These are phyloP conservation scores for Thielaviopsis punctulata DNA, from an alignment of 2,329 filamentous ascomycete genomes.

Conservation along the genomic window DNA sequence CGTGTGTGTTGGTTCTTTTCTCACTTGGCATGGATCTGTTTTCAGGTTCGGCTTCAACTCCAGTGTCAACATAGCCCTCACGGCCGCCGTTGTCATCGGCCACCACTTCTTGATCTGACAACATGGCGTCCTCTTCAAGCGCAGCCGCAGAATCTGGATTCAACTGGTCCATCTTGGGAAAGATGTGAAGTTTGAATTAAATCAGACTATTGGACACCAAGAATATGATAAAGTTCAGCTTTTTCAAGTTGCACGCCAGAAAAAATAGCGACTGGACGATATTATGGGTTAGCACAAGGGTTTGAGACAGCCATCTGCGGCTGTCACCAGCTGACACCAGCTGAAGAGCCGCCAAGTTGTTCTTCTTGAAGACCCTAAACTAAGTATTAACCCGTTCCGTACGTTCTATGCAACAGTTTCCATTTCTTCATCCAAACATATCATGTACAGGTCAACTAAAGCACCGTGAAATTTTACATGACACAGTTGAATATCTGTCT, in stretches of 20 bases:
- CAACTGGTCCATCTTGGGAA: neutral
- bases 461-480: no score
- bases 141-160: neutral
- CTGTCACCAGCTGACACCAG: no score
- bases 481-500: no score
- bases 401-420: no score
- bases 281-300: neutral
- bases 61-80: neutral
- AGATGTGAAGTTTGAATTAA: neutral
- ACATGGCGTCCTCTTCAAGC: neutral
- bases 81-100: no score
- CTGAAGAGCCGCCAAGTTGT: neutral
- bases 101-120: neutral
- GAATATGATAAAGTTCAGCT: neutral
- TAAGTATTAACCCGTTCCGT: no score
- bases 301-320: neutral
- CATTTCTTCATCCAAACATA: no score
- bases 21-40: neutral
- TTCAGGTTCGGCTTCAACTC: neutral
- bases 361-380: no score
- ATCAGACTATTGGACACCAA: neutral
- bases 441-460: no score
- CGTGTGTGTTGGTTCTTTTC: neutral
- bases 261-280: neutral
- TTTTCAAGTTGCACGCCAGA: neutral